Conservation (phyloP, 78 protist genomes). For the Isochrysis galbana region DNA sequence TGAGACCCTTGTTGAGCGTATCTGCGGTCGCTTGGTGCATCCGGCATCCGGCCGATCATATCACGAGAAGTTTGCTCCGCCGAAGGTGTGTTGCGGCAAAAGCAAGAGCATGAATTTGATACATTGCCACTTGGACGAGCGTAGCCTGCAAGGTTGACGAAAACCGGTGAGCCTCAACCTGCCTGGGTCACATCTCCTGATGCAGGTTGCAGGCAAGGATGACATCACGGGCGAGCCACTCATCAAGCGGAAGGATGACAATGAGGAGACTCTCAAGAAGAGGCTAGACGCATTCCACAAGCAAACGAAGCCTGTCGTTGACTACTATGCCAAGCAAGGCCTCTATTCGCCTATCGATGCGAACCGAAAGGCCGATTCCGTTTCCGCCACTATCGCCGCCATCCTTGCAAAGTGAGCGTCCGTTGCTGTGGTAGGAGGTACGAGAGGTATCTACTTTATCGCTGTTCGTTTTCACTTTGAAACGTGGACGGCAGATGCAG, state of each 20-base stretch:
- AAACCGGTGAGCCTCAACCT: too few species aligned
- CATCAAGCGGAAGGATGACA: conserved; percentile 88
- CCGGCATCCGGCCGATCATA: conserved; percentile 81
- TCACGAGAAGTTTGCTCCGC: conserved; percentile 68
- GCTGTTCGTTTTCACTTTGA: too few species aligned
- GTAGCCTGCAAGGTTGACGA: too few species aligned
- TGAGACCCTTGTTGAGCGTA: conserved; percentile 76
- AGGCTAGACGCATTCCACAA: conserved; percentile 69
- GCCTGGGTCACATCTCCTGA: too few species aligned
- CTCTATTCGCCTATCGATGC: conserved; percentile 24
- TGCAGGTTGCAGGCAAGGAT: conserved; percentile 28
- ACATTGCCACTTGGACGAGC: too few species aligned
- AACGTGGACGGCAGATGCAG: too few species aligned
- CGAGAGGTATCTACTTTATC: too few species aligned
- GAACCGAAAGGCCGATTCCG: not conserved
- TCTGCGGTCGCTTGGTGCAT: conserved; percentile 93
- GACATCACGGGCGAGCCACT: conserved; percentile 95
- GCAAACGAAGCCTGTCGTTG: conserved; percentile 58
- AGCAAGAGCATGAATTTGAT: too few species aligned
- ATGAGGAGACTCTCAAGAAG: conserved; percentile 48
- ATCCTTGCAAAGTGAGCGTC: not conserved
- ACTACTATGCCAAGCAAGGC: conserved; percentile 54
- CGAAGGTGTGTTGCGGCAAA: too few species aligned
- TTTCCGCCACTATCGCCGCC: not conserved
- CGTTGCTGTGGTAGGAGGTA: too few species aligned